Conservation (phyloP, 2,329 filamentous ascomycete species). For the Nothophoma quercina region DNA sequence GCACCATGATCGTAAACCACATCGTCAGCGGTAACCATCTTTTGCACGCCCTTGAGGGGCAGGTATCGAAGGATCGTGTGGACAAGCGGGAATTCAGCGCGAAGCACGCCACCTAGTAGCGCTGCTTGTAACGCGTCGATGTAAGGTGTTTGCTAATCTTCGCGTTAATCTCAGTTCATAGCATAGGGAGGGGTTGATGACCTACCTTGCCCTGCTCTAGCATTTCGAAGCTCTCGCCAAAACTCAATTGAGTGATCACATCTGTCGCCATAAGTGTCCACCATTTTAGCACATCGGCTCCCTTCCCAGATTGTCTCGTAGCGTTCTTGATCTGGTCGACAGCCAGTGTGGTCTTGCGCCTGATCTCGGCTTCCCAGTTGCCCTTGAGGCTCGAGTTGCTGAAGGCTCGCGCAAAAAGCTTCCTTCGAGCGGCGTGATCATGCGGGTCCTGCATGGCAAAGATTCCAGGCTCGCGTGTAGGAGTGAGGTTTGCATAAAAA, state of each 20-base stretch:
- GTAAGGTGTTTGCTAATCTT: constrained; percentile 30
- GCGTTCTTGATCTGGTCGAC: constrained; percentile 41
- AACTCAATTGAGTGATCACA: constrained; percentile 48
- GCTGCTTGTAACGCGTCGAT: constrained; percentile 39
- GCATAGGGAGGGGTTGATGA: neutral
- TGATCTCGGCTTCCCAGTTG: constrained; percentile 48
- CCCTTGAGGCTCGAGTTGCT: constrained; percentile 45
- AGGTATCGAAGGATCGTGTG: constrained; percentile 25
- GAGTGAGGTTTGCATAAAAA: constrained; percentile 48
- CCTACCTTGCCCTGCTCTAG: constrained; percentile 46
- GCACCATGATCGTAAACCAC: constrained; percentile 21
- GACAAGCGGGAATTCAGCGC: constrained; percentile 42
- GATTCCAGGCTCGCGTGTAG: constrained; percentile 37
- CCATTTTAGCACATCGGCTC: constrained; percentile 49
- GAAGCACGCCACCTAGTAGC: constrained; percentile 40
- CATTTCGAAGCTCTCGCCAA: constrained; percentile 52
- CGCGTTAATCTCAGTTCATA: neutral
- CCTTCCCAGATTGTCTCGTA: constrained; percentile 24
- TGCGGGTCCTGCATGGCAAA: constrained; percentile 50
- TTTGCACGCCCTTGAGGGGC: constrained; percentile 11
- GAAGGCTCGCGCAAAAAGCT: constrained; percentile 48
- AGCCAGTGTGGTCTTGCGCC: constrained; percentile 42
- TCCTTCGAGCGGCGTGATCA: constrained; percentile 46
- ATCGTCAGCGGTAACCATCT: constrained; percentile 21
- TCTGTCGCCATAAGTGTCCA: constrained; percentile 52